Base-by-base conservation (phyloP, 1,284 basidiomycete species). In the Trametes pubescens region DNA sequence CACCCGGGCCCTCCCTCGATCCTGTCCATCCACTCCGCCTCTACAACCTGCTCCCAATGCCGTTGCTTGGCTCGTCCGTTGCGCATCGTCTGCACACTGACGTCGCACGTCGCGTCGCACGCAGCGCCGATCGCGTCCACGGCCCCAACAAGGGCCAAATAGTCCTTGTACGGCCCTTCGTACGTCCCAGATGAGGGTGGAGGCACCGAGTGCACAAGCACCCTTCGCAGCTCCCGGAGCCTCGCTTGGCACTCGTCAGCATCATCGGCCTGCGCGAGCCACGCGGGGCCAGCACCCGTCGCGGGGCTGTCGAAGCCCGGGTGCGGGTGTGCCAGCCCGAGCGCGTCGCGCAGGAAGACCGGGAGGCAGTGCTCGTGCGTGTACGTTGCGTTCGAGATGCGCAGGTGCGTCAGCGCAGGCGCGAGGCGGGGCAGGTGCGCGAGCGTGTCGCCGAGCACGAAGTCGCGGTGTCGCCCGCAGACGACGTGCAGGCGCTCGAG, bases 311-410 rank as follows among this genome's bases (percentile, higher is more conserved):
- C 8, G 11, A 21, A 26, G 34, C 21, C 35, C 10, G 26, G 5
- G 14, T 32, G 48, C 13, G 35, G 34, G 35, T 18, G 10, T 3
- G 51, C 35, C 10, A 61, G 29, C 26, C 62, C 64, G 32, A 69
- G 58, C 56, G 62, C 67, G 52, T n/a, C 62, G 59, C 57, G 48
- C 43, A 69, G 52, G 51, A 69, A 66, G 2, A 14, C 56, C 48
- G 63, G 58, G 52, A 69, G 49, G 59, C 59, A 65, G 40, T 47
- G 60, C 40, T 54, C 65, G 60, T 68, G 67, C 21, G 64, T 68
- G 52, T 68, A 68, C 38, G 62, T 66, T 52, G 63, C 59, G 57
- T 69, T 66, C 22, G 65, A 66, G n/a, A 69, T 61, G 56, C 65
- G 67, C 35, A 69, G 58, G 53, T 66, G 62, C 22, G 63, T 60